phyloP scores from a whole-genome alignment of 1,284 basidiomycete genomes.

The Fomitiporia mediterranea region DNA sequence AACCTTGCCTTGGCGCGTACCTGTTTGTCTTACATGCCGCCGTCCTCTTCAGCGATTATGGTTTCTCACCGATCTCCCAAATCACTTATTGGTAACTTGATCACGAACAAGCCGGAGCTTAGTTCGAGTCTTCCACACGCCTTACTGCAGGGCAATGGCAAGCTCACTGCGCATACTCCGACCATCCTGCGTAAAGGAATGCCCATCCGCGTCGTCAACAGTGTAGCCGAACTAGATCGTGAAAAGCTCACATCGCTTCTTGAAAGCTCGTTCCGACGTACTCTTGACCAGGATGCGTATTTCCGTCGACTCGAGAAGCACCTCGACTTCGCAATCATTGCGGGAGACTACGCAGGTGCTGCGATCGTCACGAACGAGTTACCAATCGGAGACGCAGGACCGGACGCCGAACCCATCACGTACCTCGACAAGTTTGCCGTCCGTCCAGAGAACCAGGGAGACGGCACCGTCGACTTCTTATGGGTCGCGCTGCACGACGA shows the following conservation, averaged over 20 bases:
- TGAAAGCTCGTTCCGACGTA: conserved; percentile 81
- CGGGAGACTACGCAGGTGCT: conserved; percentile 94
- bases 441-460: conserved; percentile 90
- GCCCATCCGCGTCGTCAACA: conserved; percentile 79
- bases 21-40: conserved; percentile 92
- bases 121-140: conserved; percentile 94
- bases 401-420: conserved; percentile 53
- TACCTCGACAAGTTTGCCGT: conserved; percentile 99
- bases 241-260: conserved; percentile 76
- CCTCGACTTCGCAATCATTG: conserved; percentile 92
- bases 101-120: conserved; percentile 97
- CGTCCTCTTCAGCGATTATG: conserved; percentile 89
- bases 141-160: conserved; percentile 78
- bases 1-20: conserved; percentile 86
- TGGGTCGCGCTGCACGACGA: conserved; percentile 99
- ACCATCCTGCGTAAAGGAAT: conserved; percentile 89
- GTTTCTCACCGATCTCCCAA: conserved; percentile 96
- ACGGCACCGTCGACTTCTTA: conserved; percentile 98
- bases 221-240: conserved; percentile 63
- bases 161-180: conserved; percentile 86
- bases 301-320: conserved; percentile 70
- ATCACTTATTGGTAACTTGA: conserved; percentile 93
- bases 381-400: conserved; percentile 28
- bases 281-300: conserved; percentile 72
- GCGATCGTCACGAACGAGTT: conserved; percentile 91